Evolutionary conservation across 352 stramenopile genomes (phyloP), one percentile per base, ranked within the genome.

Genomic region (Phytophthora lateralis): DNA sequence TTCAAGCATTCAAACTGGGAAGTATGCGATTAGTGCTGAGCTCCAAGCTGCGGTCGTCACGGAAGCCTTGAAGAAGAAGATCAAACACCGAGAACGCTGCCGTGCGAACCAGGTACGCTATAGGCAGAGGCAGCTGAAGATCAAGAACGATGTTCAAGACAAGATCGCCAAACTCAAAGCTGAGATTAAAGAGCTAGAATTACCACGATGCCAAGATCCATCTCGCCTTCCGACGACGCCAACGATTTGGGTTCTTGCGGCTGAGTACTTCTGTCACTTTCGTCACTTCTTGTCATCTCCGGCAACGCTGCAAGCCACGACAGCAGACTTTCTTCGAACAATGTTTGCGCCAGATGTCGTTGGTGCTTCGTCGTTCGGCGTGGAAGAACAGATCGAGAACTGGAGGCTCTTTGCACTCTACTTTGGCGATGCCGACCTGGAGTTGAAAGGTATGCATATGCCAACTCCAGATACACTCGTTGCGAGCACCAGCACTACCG

Each of bases 251-350:
- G 47, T 27, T 11, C 29, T 58, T n/a, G 44, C 44, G 7, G 12
- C 46, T 2, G 39, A 58, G 10, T 64, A 64, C n/a, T 58, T 64
- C 14, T 39, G 39, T 15, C 39, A 54, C 2, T 59, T 64, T 24
- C 43, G 53, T 7, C n/a, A 43, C 30, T 58, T 47, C 41, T 6
- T 58, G 27, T 59, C 39, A 2, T 43, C 39, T 15, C 56, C 56
- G 4, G 11, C 4, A 32, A 47, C 12, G 17, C 8, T 48, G n/a
- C 7, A 18, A 9, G 12, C 26, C 1, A 42, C 30, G 0, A 39
- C 39, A 8, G 38, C 18, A 15, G n/a, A 39, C 0, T 64, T 59
- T 20, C 39, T 64, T 4, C 37, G 12, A 21, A 20, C n/a, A 4
- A 35, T 38, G 2, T 37, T 55, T 18, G 34, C 45, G 29, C 44